These are phyloP conservation scores for Orychophragmus violaceus DNA, from an alignment of 345 rosid genomes.

Conservation along the genomic window DNA sequence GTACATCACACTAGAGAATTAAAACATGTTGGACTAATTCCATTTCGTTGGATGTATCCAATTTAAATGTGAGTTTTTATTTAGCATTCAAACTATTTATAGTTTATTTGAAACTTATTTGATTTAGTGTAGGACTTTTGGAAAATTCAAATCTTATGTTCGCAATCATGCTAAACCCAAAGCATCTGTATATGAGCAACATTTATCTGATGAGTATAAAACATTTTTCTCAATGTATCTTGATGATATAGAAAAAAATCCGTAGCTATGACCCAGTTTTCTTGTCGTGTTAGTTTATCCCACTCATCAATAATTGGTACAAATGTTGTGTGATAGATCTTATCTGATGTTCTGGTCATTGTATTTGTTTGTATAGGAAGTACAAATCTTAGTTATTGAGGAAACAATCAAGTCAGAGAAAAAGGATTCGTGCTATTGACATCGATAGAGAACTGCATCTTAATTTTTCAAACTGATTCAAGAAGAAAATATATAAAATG, in stretches of 20 bases:
- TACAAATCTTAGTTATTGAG: background rate
- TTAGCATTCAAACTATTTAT: no score
- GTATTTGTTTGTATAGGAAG: background rate
- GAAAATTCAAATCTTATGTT: background rate
- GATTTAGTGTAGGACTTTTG: background rate
- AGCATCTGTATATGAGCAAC: background rate
- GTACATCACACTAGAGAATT: background rate
- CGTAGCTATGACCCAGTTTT: no score
- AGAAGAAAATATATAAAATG: background rate
- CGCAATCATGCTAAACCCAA: background rate
- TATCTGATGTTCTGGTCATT: background rate
- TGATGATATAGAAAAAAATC: background rate
- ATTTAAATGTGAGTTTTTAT: background rate
- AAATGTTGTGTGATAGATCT: background rate
- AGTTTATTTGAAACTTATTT: background rate
- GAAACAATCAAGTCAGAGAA: background rate
- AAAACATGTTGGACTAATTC: background rate
- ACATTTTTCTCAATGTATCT: background rate
- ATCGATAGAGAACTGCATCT: conserved; percentile 1
- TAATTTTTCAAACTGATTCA: background rate
- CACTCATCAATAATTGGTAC: background rate
- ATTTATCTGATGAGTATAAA: background rate
- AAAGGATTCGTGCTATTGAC: background rate
- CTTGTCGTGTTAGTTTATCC: background rate
- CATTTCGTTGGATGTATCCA: background rate